Base-by-base conservation (phyloP, 2,329 filamentous ascomycete genomes). In the Fusarium napiforme region DNA sequence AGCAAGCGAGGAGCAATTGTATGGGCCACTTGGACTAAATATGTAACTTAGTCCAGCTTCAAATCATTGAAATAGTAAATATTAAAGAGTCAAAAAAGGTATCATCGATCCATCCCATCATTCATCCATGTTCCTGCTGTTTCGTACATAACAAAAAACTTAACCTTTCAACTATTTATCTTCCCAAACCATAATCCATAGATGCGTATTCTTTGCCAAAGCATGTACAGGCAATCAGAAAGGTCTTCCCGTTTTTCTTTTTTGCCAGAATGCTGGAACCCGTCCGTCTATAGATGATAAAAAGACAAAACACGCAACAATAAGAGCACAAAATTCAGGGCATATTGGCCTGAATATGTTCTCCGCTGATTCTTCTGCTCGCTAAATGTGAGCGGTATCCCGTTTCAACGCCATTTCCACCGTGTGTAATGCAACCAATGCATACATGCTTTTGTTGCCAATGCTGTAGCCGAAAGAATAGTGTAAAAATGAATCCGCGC, bases 351-450 rank as follows among this genome's bases (percentile, higher is more conserved):
- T 45, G 52, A 26, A 26, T 69, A 18, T 62, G 32, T 58, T 46
- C 43, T 59, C 63, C 46, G 21, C 50, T 56, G 39, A 34, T 34
- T 69, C 40, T 69, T 32, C 46, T 43, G 18, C 45, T 30, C 37
- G 39, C 37, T 47, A 39, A 45, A 49, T 45, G 34, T 70, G 58
- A 64, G 53, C 45, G 14, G n/a, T 28, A 55, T 53, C 53, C 64
- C 55, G 49, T 66, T 65, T 57, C 73, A 76, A 77, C 73, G 75
- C 75, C 73, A 53, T 50, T 40, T 32, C 64, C 65, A 58, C 69
- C 45, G 42, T 65, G 30, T 69, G 46, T 65, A 57, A 64, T 69
- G 57, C 36, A 64, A 76, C 71, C 43, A 64, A 75, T 72, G 65
- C 59, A 62, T 69, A 64, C 50, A 64, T 63, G 60, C 63, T 65